phyloP scores from a whole-genome alignment of 352 stramenopile genomes.

The Phytophthora fragariae region DNA sequence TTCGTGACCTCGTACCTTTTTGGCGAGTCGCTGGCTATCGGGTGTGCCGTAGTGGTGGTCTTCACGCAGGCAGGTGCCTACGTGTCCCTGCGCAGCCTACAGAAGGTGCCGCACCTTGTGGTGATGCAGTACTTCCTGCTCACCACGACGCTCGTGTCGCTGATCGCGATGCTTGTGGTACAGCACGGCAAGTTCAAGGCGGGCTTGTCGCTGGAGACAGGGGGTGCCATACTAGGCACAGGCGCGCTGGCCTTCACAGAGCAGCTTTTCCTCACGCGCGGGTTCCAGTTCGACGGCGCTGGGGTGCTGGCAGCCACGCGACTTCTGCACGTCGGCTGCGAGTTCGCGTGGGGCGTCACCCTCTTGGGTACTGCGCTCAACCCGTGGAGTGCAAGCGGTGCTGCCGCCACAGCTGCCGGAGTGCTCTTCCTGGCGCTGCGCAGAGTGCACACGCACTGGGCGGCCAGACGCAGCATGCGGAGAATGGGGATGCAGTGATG shows the following conservation, averaged over 20 bases:
- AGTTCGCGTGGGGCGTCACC: slow-evolving; percentile 58
- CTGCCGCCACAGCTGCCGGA: slow-evolving; percentile 44
- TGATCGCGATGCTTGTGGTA: slow-evolving; percentile 34
- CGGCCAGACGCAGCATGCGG: slow-evolving; percentile 29
- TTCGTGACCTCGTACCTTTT: slow-evolving; percentile 41
- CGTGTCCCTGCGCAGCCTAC: slow-evolving; percentile 51
- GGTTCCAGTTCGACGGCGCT: slow-evolving; percentile 69
- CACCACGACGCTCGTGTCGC: slow-evolving; percentile 48
- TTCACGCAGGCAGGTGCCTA: slow-evolving; percentile 50
- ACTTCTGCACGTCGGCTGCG: slow-evolving; percentile 61
- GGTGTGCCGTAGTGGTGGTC: slow-evolving; percentile 40
- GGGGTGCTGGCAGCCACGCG: slow-evolving; percentile 58
- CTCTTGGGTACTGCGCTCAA: slow-evolving; percentile 51
- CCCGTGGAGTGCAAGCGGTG: slow-evolving; percentile 54
- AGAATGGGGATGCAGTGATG: slow-evolving; percentile 17
- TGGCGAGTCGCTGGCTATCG: slow-evolving; percentile 38
- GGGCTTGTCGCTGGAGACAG: slow-evolving; percentile 27
- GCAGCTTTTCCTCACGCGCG: slow-evolving; percentile 65
- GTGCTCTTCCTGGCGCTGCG: slow-evolving; percentile 33
- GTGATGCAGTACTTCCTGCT: slow-evolving; percentile 73
- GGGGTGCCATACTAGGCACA: slow-evolving; percentile 44
- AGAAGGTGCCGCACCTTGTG: slow-evolving; percentile 60
- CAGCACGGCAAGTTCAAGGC: slow-evolving; percentile 45
- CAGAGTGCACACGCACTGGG: slow-evolving; percentile 43
- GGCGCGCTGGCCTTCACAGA: slow-evolving; percentile 54